A percentile compares a stretch with the other conserved stretches of the same genome.
phyloP scores from a whole-genome alignment of 495 filamentous ascomycete species.

The Amphirosellinia nigrospora region DNA sequence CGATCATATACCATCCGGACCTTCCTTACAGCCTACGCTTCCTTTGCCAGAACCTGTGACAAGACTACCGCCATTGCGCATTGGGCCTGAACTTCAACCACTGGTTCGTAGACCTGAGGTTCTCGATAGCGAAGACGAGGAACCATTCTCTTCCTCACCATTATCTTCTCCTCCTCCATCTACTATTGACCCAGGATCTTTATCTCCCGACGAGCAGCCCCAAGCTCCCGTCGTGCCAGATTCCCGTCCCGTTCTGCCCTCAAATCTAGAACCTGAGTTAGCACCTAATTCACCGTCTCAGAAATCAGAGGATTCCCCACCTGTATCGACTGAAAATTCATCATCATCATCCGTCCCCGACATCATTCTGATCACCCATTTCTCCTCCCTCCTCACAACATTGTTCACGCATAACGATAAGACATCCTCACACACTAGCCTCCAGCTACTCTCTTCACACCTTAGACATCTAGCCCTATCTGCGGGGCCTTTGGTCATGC shows the following conservation, averaged over 20 bases:
- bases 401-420: conserved; percentile 50
- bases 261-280: not conserved
- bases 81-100: conserved; percentile 3
- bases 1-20: not conserved
- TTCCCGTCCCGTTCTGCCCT: not conserved
- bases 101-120: conserved; percentile 24
- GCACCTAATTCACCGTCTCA: not conserved
- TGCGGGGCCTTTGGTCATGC: conserved; percentile 43
- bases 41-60: not conserved
- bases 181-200: conserved; percentile 11
- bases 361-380: conserved; percentile 51
- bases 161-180: conserved; percentile 16
- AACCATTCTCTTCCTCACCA: conserved; percentile 28
- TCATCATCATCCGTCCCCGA: conserved; percentile 32
- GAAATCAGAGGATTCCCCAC: not conserved
- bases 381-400: conserved; percentile 46
- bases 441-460: conserved; percentile 42
- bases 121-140: conserved; percentile 47
- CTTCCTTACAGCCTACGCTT: not conserved
- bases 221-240: not conserved
- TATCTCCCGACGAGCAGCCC: not conserved
- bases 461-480: conserved; percentile 41
- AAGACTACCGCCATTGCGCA: conserved; percentile 23
- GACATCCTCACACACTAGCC: conserved; percentile 40
- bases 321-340: not conserved